Base-by-base conservation (phyloP, 2,329 filamentous ascomycete genomes). In the Erysiphe pisi region DNA sequence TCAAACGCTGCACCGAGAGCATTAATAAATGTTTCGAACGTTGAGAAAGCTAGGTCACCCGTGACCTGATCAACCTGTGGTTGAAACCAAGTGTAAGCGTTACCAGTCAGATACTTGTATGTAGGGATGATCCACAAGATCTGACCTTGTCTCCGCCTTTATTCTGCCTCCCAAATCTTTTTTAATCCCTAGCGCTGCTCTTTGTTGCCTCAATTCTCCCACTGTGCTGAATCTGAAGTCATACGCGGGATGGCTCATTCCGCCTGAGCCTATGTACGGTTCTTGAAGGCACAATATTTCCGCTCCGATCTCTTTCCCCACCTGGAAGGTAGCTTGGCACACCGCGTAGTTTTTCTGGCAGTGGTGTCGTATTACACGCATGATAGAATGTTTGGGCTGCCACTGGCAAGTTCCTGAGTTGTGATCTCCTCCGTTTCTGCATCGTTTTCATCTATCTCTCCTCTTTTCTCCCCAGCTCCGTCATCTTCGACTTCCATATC, bases 21-120 rank as follows among this genome's bases (percentile, higher is more conserved):
- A n/a, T n/a, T n/a, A n/a, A n/a, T n/a, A n/a, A n/a, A n/a, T n/a
- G 25, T 16, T 68, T 11, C 68, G 31, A 31, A 73, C 6, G 12
- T 47, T 14, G 68, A 8, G 43, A 73, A 73, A 9, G 36, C 43
- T 16, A 73, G n/a, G n/a, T 25, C 68, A 7, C 68, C 40, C 8
- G 36, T 47, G 7, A 14, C 43, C 16, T 45, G 22, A n/a, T 73
- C n/a, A 7, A 73, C 31, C 22, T 73, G 36, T 22, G 65, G 65
- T 36, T 70, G 8, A 43, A 70, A 70, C 65, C 65, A 70, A 20
- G 28, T 70, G 28, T 70, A 70, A 8, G 65, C 65, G 28, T 28
- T 36, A 43, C 65, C 65, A 20, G 65, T 70, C 12, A 70, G 28
- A 2, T 71, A 71, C 58, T 31, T 25, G n/a, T 25, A 65, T 65